These are phyloP conservation scores for Claviceps capensis DNA, from an alignment of 2,329 filamentous ascomycete species.

Conservation along the genomic window DNA sequence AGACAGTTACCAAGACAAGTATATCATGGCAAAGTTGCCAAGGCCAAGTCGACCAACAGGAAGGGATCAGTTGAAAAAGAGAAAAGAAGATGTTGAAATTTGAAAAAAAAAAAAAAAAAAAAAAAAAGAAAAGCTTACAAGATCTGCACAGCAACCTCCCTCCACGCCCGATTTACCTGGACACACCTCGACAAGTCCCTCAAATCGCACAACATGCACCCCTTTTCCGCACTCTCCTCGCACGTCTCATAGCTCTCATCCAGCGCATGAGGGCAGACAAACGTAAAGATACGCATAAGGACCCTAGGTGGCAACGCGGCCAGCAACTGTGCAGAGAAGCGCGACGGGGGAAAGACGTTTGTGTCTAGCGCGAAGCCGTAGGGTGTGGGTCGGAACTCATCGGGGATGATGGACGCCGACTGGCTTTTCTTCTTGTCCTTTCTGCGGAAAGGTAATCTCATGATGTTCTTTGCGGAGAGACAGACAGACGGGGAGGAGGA, in stretches of 20 bases:
- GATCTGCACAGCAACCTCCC: constrained; percentile 31
- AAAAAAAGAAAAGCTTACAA: constrained; percentile 39
- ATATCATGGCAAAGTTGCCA: too few species aligned
- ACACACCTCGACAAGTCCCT: constrained; percentile 74
- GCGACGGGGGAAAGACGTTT: constrained; percentile 23
- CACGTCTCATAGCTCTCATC: constrained; percentile 72
- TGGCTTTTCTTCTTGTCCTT: constrained; percentile 24
- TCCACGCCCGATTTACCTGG: constrained; percentile 62
- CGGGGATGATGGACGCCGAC: constrained; percentile 11
- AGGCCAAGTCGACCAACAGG: not conserved
- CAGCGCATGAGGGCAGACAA: constrained; percentile 68
- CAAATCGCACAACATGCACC: constrained; percentile 88
- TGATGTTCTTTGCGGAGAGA: constrained; percentile 6
- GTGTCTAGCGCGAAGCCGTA: constrained; percentile 10
- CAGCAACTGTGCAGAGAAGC: constrained; percentile 28
- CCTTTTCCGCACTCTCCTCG: constrained; percentile 68
- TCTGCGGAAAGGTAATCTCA: constrained; percentile 24
- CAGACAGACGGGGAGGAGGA: too few species aligned
- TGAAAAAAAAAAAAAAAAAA: not conserved
- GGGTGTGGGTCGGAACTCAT: constrained; percentile 16
- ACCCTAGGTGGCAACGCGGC: constrained; percentile 51
- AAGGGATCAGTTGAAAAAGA: not conserved
- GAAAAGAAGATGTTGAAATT: not conserved
- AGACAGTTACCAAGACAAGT: not conserved
- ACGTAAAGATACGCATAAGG: constrained; percentile 63